phyloP scores from a whole-genome alignment of 2,329 filamentous ascomycete species.

The Fusarium transvaalense region DNA sequence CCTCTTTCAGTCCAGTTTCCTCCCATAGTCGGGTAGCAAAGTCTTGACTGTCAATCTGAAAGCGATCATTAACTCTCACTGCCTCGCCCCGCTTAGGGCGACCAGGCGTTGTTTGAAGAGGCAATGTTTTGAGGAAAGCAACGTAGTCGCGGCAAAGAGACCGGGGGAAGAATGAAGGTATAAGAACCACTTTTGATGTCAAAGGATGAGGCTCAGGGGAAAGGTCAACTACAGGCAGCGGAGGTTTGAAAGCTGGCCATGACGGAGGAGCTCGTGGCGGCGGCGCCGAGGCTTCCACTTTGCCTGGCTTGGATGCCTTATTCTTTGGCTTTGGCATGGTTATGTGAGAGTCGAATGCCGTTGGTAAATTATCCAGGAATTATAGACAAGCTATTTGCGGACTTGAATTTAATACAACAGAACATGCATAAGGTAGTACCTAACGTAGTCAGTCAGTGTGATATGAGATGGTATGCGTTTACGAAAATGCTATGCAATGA shows the following conservation, averaged over 20 bases:
- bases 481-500: conserved; percentile 24
- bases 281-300: conserved; percentile 36
- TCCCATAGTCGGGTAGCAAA: conserved; percentile 85
- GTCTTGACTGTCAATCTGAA: conserved; percentile 79
- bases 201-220: conserved; percentile 64
- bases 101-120: conserved; percentile 81
- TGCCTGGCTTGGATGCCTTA: conserved; percentile 48
- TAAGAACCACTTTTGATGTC: conserved; percentile 75
- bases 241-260: conserved; percentile 80
- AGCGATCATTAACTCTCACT: conserved; percentile 88
- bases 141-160: conserved; percentile 82
- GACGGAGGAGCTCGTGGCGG: conserved; percentile 55
- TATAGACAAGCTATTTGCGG: neutral
- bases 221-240: conserved; percentile 75
- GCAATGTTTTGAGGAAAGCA: conserved; percentile 75
- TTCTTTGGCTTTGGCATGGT: conserved; percentile 54
- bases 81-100: conserved; percentile 85
- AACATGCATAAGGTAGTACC: neutral
- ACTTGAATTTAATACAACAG: neutral
- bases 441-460: neutral
- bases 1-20: conserved; percentile 77
- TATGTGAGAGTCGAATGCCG: neutral
- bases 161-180: conserved; percentile 80
- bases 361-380: neutral
- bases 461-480: conserved; percentile 3